Evolutionary conservation across 225 moss, liverwort and hornwort genomes (phyloP), one percentile per base, ranked within the genome.

Genomic region (Straminergon stramineum): DNA sequence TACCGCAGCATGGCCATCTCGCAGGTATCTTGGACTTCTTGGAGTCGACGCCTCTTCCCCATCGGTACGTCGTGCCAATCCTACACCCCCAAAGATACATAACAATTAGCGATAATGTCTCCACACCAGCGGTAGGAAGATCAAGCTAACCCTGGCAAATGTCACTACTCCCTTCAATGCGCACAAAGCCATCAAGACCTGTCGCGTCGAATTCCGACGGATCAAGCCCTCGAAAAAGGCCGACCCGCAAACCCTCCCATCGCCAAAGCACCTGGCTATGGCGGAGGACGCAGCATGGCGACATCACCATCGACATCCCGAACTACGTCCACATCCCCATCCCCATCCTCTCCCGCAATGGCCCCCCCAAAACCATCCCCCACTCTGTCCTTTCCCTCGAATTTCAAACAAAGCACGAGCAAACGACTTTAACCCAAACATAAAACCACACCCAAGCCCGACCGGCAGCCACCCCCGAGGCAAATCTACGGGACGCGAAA

Each of bases 11-110:
- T 83, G 39, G 68, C 68, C 81, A 74, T 84, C 85, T 90, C 88
- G 71, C 90, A 71, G 41, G 68, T 91, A 81, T 92, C 92, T 88
- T 68, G 92, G n/a, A 90, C 85, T 85, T 94, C 91, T 91, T 93
- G 90, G 55, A 91, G 81, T 84, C 82, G 88, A 86, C 84, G 87
- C 75, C 91, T 88, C 86, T 91, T 63, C 74, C 88, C 91, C 90
- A 93, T 91, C 88, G 91, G 69, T 80, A 74, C 79, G 83, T 82
- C 86, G 84, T 22, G 76, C 76, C 81, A 90, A 88, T 90, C 91
- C 91, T 90, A 93, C 90, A 86, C 20, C 79, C 71, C 88, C 45
- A 63, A 77, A 81, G 65, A 88, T 30, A 75, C 70, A 82, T 77
- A 85, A 85, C 55, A 87, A 89, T 88, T 84, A 84, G 79, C 64